Evolutionary conservation across 2,329 filamentous ascomycete species (phyloP).

Genomic region (Alternaria gaisen): DNA sequence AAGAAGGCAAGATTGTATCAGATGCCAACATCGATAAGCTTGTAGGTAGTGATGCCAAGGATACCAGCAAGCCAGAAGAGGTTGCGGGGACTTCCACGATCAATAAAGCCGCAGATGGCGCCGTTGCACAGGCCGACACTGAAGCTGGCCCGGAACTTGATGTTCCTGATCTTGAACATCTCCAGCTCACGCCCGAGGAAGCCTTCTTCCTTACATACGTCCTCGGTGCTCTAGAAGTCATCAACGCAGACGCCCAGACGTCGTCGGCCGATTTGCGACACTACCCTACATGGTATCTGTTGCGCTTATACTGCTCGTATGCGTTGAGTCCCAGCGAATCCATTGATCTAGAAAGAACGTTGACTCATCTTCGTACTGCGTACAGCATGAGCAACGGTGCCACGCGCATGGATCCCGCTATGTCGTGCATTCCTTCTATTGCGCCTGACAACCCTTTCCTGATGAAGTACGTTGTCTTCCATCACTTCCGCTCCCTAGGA

Average conservation of each 20-base stretch:
- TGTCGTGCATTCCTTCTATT: constrained; percentile 50
- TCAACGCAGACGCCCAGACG: constrained; percentile 54
- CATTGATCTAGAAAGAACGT: constrained; percentile 11
- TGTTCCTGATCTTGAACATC: constrained; percentile 71
- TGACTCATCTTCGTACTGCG: constrained; percentile 22
- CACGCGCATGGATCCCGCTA: constrained; percentile 10
- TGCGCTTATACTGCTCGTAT: constrained; percentile 69
- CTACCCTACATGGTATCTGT: constrained; percentile 34
- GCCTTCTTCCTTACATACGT: constrained; percentile 88
- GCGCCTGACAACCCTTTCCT: constrained; percentile 84
- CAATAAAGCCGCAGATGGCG: constrained; percentile 17
- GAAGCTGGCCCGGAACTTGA: constrained; percentile 19
- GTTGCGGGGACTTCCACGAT: constrained; percentile 24
- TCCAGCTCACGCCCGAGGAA: constrained; percentile 91
- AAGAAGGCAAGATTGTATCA: constrained; percentile 56
- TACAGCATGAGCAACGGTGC: constrained; percentile 24
- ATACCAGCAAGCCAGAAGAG: constrained; percentile 25
- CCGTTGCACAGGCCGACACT: constrained; percentile 14
- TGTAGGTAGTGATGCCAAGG: constrained; percentile 38
- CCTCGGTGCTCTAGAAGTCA: constrained; percentile 76
- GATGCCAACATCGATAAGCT: constrained; percentile 39
- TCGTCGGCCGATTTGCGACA: constrained; percentile 56
- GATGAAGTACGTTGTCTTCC: constrained; percentile 87
- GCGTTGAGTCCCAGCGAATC: constrained; percentile 67
- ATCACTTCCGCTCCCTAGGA: constrained; percentile 93